A percentile compares a stretch with the other conserved stretches of the same genome.
These are phyloP conservation scores for Colletotrichum cuscutae DNA, from an alignment of 2,329 filamentous ascomycete species.

Conservation along the genomic window DNA sequence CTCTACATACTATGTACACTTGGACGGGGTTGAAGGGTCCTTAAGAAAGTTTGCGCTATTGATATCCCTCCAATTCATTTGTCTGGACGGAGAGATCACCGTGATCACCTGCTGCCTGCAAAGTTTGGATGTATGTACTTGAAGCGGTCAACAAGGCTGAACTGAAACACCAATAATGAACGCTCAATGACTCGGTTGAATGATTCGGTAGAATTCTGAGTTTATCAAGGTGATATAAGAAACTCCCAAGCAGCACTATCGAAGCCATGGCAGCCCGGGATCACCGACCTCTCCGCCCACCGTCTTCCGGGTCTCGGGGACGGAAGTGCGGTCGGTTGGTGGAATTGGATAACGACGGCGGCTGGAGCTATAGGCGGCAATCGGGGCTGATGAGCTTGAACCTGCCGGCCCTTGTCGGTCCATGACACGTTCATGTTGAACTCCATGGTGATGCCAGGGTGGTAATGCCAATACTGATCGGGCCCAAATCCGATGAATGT, in stretches of 20 bases:
- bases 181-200: not conserved
- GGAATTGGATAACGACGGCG: not conserved
- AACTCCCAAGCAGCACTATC: not conserved
- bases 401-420: not conserved
- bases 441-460: constrained; percentile 6
- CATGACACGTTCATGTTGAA: constrained; percentile 13
- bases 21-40: constrained; percentile 20
- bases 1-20: not conserved
- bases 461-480: constrained; percentile 12
- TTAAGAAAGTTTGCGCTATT: constrained; percentile 32
- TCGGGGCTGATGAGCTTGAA: constrained; percentile 1
- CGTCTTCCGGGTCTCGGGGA: constrained; percentile 2
- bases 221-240: constrained; percentile 28
- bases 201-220: constrained; percentile 3
- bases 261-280: not conserved
- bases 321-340: constrained; percentile 6
- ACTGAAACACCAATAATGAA: constrained; percentile 21
- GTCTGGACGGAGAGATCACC: constrained; percentile 28
- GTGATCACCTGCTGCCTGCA: constrained; percentile 27
- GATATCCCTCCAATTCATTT: constrained; percentile 20
- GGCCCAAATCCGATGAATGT: constrained; percentile 8
- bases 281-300: not conserved
- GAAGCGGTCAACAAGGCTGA: constrained; percentile 33
- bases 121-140: constrained; percentile 7
- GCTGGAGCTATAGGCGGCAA: not conserved